phyloP scores from a whole-genome alignment of 2,329 filamentous ascomycete species.

The Alternaria triticimaculans region DNA sequence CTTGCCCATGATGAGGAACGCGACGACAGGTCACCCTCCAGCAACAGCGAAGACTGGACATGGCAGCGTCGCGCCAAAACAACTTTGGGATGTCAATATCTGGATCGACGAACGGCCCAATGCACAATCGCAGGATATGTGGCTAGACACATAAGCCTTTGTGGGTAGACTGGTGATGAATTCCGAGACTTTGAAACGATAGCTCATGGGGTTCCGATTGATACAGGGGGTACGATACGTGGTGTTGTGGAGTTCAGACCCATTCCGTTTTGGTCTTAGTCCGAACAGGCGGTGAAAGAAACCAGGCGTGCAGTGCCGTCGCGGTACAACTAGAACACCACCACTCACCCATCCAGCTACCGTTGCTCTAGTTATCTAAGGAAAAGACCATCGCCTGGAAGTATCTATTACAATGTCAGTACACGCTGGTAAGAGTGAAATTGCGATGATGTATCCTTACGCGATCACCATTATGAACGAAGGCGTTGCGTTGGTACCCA shows the following conservation, averaged over 20 bases:
- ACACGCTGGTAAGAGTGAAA: not conserved
- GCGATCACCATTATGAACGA: not conserved
- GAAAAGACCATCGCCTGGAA: not conserved
- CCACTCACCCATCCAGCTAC: not conserved
- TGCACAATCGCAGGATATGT: not conserved
- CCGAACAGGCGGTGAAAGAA: not conserved
- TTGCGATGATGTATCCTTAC: not conserved
- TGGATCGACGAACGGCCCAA: not conserved
- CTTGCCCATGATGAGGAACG: not conserved
- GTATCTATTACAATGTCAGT: slow-evolving; percentile 4
- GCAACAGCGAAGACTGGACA: too few relatives aligned
- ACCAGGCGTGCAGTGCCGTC: not conserved
- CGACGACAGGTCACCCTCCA: not conserved
- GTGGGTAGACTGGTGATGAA: not conserved
- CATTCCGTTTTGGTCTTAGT: not conserved
- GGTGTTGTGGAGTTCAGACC: not conserved
- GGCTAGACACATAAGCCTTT: not conserved
- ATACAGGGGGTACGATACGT: not conserved
- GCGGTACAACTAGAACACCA: not conserved
- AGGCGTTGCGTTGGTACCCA: not conserved
- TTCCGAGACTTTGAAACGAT: not conserved
- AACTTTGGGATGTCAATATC: not conserved
- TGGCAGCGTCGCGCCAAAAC: not conserved
- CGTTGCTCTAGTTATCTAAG: not conserved
- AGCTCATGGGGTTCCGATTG: not conserved